Conservation (phyloP, 2,329 filamentous ascomycete species). For the Alternaria sp. region DNA sequence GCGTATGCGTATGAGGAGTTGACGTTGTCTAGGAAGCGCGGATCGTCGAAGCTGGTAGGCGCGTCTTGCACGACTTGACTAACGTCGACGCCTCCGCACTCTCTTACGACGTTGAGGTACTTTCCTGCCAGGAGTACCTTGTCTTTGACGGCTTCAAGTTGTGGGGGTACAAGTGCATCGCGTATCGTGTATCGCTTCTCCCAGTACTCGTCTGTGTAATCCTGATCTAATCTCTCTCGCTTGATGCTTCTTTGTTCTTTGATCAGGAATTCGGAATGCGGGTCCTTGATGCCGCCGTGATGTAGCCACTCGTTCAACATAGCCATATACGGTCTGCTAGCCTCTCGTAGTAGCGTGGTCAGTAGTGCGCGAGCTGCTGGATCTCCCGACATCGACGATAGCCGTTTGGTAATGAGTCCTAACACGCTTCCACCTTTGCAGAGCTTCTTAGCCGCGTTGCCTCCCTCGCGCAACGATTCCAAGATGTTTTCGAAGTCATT, state of each 20-base stretch:
- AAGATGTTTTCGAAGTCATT: slow-evolving; percentile 93
- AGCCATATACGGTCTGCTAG: slow-evolving; percentile 92
- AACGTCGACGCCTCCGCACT: slow-evolving; percentile 94
- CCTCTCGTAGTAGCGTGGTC: slow-evolving; percentile 81
- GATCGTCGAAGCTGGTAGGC: slow-evolving; percentile 92
- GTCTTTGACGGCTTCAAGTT: slow-evolving; percentile 87
- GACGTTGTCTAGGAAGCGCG: slow-evolving; percentile 91
- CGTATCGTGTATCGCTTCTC: slow-evolving; percentile 96
- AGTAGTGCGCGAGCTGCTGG: slow-evolving; percentile 83
- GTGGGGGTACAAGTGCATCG: slow-evolving; percentile 88
- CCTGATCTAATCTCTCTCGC: slow-evolving; percentile 86
- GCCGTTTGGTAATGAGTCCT: slow-evolving; percentile 79
- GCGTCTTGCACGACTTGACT: slow-evolving; percentile 87
- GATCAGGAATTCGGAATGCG: slow-evolving; percentile 90
- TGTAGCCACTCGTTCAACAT: slow-evolving; percentile 99
- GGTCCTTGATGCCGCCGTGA: slow-evolving; percentile 92
- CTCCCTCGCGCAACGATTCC: slow-evolving; percentile 85
- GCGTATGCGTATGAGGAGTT: slow-evolving; percentile 94
- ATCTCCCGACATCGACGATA: slow-evolving; percentile 92
- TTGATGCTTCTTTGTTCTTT: slow-evolving; percentile 96
- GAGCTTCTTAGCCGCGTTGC: slow-evolving; percentile 85
- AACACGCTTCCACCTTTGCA: slow-evolving; percentile 98
- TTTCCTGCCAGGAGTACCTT: slow-evolving; percentile 96
- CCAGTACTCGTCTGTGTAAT: slow-evolving; percentile 99
- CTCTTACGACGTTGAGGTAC: slow-evolving; percentile 95